Evolutionary conservation across 139 green algal species (phyloP), one percentile per base, ranked within the genome.

Genomic region (Haematococcus sp.): DNA sequence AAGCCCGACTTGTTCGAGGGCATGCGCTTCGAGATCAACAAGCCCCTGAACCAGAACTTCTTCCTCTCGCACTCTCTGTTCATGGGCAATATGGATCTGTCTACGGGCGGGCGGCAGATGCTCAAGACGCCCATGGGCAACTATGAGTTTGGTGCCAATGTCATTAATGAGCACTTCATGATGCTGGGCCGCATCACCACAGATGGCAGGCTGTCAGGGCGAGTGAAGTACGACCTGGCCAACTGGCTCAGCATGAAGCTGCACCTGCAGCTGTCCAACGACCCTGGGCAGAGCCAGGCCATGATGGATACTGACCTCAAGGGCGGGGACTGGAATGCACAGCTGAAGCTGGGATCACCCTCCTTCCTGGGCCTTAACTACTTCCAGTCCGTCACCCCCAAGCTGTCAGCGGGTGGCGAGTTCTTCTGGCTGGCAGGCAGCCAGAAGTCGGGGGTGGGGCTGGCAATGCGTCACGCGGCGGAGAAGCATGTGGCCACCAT

Each of bases 71-170:
- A 86, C 81, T 95, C 88, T 63, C 78, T 99, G 23, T 94, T 94
- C 77, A 95, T 99, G 92, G 94, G 94, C 32, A 97, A 92, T 74
- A 79, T 92, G 16, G 96, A 99, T 58, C 81, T 98, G 54, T 91
- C 91, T 16, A 91, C 84, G 15, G 79, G 82, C 35, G 66, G 67
- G 31, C 71, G 76, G 54, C 84, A 88, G 76, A 77, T 83, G 34
- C 72, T 98, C 43, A 98, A 99, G 85, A 87, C 94, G 64, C 87
- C 92, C 1, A 84, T 94, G 3, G 85, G 90, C 30, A 93, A 82
- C 16, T 99, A 99, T 59, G 96, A 99, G 81, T 99, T 99, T 84
- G 96, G 96, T 0, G 96, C 96, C 66, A 99, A 97, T 78, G 81
- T 98, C 2, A 87, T 99, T 31, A 95, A 90, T 67, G 87, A 91